These are phyloP conservation scores for Dactylellina haptotyla DNA, from an alignment of 2,329 filamentous ascomycete genomes.

Conservation along the genomic window DNA sequence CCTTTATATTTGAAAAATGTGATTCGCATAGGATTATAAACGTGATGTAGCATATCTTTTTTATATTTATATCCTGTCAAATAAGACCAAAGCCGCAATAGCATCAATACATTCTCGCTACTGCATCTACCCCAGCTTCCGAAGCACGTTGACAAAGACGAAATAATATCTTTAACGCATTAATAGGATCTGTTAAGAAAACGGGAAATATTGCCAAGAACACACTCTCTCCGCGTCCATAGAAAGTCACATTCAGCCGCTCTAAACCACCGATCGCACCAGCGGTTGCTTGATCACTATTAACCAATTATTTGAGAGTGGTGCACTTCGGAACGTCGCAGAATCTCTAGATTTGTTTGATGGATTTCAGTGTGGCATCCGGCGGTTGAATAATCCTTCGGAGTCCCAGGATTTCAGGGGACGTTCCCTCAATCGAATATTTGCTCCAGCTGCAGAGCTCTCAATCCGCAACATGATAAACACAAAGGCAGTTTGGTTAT, in stretches of 20 bases:
- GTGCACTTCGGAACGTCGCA: neutral
- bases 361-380: neutral
- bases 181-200: too few species aligned
- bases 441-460: too few species aligned
- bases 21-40: too few species aligned
- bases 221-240: too few species aligned
- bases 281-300: neutral
- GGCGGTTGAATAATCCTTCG: slow-evolving; percentile 10
- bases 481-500: too few species aligned
- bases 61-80: neutral
- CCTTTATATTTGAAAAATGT: too few species aligned
- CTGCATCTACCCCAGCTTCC: neutral
- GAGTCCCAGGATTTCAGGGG: neutral
- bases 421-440: too few species aligned
- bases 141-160: too few species aligned
- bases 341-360: neutral
- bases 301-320: neutral
- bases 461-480: too few species aligned
- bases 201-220: too few species aligned
- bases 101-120: neutral
- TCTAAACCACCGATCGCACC: neutral
- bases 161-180: too few species aligned
- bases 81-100: neutral
- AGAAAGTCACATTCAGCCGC: neutral
- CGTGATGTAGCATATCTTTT: neutral